These are phyloP conservation scores for Diddensiella santjacobensis DNA, from an alignment of 805 yeast species.

Conservation along the genomic window DNA sequence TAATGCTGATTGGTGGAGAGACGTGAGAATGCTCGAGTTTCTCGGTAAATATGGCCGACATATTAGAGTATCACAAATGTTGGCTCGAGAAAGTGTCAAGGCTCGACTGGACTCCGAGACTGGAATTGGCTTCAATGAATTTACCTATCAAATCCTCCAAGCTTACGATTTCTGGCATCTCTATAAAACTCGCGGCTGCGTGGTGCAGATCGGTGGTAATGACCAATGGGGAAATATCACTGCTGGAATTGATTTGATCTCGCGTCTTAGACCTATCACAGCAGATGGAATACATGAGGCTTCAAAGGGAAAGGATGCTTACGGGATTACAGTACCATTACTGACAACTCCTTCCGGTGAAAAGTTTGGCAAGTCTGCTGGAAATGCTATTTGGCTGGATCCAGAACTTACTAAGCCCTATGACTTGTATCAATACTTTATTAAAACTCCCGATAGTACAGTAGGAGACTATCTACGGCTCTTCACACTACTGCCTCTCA, in stretches of 20 bases:
- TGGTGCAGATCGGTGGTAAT: slow-evolving; percentile 85
- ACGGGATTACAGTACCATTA: slow-evolving; percentile 85
- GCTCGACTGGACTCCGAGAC: slow-evolving; percentile 61
- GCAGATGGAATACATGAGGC: slow-evolving; percentile 17
- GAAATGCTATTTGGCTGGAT: slow-evolving; percentile 90
- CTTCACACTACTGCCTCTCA: slow-evolving; percentile 73
- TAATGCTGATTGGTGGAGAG: slow-evolving; percentile 84
- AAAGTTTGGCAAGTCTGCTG: slow-evolving; percentile 95
- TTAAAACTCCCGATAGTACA: slow-evolving; percentile 73
- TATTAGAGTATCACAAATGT: slow-evolving; percentile 81
- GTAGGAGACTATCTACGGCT: slow-evolving; percentile 64
- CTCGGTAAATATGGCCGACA: slow-evolving; percentile 70
- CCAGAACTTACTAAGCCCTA: slow-evolving; percentile 70
- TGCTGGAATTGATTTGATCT: slow-evolving; percentile 87
- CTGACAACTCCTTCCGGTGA: slow-evolving; percentile 85
- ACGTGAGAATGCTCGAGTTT: slow-evolving; percentile 71
- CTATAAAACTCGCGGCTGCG: slow-evolving; percentile 53
- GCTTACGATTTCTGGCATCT: slow-evolving; percentile 91
- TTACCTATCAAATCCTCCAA: slow-evolving; percentile 86
- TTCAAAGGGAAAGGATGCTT: slow-evolving; percentile 30
- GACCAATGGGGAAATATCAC: slow-evolving; percentile 99
- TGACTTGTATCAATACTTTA: slow-evolving; percentile 80
- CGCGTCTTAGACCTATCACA: slow-evolving; percentile 42
- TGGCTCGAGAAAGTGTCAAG: slow-evolving; percentile 82
- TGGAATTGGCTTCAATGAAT: slow-evolving; percentile 92